Evolutionary conservation across 2,329 filamentous ascomycete genomes (phyloP).

Genomic region (Colletotrichum siamense): DNA sequence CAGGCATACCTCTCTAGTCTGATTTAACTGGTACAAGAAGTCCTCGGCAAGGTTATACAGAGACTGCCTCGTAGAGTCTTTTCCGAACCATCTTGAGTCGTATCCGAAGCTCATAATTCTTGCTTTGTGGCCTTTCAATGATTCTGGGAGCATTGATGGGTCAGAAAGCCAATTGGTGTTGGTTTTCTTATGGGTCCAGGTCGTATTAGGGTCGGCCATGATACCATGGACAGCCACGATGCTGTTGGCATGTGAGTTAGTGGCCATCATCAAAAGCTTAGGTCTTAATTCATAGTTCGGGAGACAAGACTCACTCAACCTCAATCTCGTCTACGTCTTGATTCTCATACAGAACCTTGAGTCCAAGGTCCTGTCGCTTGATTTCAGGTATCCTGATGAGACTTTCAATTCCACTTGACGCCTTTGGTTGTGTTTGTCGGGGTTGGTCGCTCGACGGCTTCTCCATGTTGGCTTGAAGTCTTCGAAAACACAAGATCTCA

Average conservation of each 20-base stretch:
- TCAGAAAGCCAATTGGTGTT: neutral
- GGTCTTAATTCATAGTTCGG: neutral
- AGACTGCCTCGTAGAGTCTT: neutral
- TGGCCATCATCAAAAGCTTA: neutral
- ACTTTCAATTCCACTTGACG: neutral
- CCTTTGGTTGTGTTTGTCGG: neutral
- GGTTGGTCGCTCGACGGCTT: neutral
- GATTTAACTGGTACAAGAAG: neutral
- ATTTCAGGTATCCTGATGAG: neutral
- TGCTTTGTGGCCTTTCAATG: neutral
- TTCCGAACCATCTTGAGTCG: neutral
- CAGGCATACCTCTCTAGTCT: neutral
- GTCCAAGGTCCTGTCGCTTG: neutral
- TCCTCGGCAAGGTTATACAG: neutral
- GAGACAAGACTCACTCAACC: neutral
- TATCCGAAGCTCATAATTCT: neutral
- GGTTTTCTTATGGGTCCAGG: constrained; percentile 13
- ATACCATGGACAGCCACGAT: neutral
- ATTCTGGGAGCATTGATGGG: neutral
- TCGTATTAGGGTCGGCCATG: neutral
- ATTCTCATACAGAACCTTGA: neutral
- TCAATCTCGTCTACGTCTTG: neutral
- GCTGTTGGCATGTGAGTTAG: neutral
- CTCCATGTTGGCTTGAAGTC: neutral
- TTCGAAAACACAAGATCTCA: neutral